Base-by-base conservation (phyloP, 805 yeast species). In the Kuraishia molischiana region DNA sequence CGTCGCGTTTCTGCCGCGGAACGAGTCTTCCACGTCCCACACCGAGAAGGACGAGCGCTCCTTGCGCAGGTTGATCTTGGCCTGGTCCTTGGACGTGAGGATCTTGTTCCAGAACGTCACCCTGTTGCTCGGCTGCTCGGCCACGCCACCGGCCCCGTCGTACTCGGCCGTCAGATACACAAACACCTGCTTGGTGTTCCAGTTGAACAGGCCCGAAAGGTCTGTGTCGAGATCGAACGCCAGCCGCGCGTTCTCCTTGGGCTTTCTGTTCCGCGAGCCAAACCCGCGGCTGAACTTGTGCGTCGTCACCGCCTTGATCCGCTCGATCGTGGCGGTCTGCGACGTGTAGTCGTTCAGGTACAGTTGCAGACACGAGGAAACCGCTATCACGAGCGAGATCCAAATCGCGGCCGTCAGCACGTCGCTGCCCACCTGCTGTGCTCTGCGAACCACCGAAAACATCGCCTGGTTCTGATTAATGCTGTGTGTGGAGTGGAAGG, bases 131-230 rank as follows among this genome's bases (percentile, higher is more conserved):
- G 41, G 59, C 48, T 36, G 51, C 52, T 1, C 65, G 68, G 31
- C 67, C 51, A 44, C 11, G 11, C 10, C 8, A 11, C 10, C 10
- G 13, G 22, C 31, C 10, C 76, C 77, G 14, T 66, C 64, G 50
- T 89, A 89, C 52, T 85, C 90, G 2, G 94, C 95, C 3, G 94
- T 84, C 44, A 92, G 66, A 51, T 90, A 92, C 4, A 81, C 84
- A 51, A 92, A 90, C n/a, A 90, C 77, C 59, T 90, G 97, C 54
- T 90, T 90, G 10, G 98, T 92, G 61, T 90, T 92, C 96, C 97
- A 90, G 58, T 83, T 87, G 71, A 89, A 89, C 37, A 92, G 67
- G 2, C 85, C 79, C 2, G 84, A 54, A 43, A 90, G 66, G 58
- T 90, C 96, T 1, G 74, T 66, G 4, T 74, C 75, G 34, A 92